Conservation (phyloP, 495 filamentous ascomycete genomes). For the Aspergillus avenaceus region DNA sequence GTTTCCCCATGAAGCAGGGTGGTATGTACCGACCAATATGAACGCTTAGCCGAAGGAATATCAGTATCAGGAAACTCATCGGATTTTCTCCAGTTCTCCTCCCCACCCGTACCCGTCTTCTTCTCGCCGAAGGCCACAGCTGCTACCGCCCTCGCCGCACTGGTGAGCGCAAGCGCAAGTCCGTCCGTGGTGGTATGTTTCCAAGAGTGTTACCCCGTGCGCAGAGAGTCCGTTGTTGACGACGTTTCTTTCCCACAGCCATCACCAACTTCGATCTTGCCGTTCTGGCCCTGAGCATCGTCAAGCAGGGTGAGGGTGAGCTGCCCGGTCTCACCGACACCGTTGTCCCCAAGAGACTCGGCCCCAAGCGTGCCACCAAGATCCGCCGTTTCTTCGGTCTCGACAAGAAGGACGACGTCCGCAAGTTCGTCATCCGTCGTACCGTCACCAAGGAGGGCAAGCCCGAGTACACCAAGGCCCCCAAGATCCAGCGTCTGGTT, state of each 20-base stretch:
- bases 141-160: constrained; percentile 98
- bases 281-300: constrained; percentile 86
- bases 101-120: constrained; percentile 93
- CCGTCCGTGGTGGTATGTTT: constrained; percentile 75
- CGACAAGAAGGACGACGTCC: constrained; percentile 99
- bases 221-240: constrained; percentile 8
- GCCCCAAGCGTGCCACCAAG: constrained; percentile 99
- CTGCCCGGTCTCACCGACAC: constrained; percentile 94
- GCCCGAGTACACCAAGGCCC: constrained; percentile 98
- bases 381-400: constrained; percentile 98
- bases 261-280: constrained; percentile 94
- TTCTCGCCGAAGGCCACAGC: constrained; percentile 79
- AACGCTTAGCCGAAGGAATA: constrained; percentile 8
- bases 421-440: constrained; percentile 99
- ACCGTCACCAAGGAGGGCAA: constrained; percentile 97
- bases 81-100: constrained; percentile 57
- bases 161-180: constrained; percentile 98
- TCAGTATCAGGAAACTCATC: constrained; percentile 27
- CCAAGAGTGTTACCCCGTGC: background rate
- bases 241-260: constrained; percentile 27
- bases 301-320: constrained; percentile 94
- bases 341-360: constrained; percentile 95
- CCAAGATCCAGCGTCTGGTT: constrained; percentile 97
- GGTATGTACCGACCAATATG: constrained; percentile 42
- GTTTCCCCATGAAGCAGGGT: constrained; percentile 99